phyloP scores from a whole-genome alignment of 495 filamentous ascomycete species.

The Haplographium delicatum region DNA sequence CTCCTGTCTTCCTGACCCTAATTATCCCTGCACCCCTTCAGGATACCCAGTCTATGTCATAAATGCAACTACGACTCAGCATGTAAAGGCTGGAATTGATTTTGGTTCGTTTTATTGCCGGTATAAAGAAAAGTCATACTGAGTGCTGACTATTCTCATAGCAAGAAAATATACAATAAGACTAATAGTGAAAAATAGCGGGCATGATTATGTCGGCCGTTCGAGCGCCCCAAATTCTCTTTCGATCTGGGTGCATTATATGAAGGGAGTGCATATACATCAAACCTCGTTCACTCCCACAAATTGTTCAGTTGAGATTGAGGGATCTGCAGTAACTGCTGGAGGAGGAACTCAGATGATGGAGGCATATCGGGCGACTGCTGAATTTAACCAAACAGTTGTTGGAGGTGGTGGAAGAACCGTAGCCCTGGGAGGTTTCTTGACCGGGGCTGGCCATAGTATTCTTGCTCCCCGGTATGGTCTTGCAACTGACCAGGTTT shows the following conservation, averaged over 20 bases:
- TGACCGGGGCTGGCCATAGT: constrained; percentile 56
- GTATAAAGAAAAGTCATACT: neutral
- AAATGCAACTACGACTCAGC: constrained; percentile 35
- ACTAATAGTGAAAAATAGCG: constrained; percentile 56
- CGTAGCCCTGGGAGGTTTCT: constrained; percentile 44
- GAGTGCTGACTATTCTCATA: neutral
- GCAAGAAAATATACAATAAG: constrained; percentile 49
- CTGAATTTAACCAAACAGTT: constrained; percentile 18
- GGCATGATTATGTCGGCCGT: constrained; percentile 54
- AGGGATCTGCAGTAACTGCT: constrained; percentile 31
- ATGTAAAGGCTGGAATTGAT: constrained; percentile 38
- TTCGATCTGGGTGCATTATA: constrained; percentile 46
- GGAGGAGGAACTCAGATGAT: constrained; percentile 33
- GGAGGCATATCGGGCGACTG: constrained; percentile 3
- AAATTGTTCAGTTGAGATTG: constrained; percentile 30
- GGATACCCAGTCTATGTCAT: constrained; percentile 45
- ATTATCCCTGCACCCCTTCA: constrained; percentile 24
- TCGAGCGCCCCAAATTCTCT: constrained; percentile 37
- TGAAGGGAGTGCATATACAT: constrained; percentile 33
- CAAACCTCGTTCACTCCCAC: constrained; percentile 31
- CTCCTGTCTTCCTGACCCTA: constrained; percentile 38
- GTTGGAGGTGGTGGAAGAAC: constrained; percentile 8
- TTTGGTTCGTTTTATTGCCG: constrained; percentile 20
- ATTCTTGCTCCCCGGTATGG: constrained; percentile 49
- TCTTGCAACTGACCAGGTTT: constrained; percentile 55